phyloP scores from a whole-genome alignment of 129 eudicot genomes.

The Flaveria trinervia region DNA sequence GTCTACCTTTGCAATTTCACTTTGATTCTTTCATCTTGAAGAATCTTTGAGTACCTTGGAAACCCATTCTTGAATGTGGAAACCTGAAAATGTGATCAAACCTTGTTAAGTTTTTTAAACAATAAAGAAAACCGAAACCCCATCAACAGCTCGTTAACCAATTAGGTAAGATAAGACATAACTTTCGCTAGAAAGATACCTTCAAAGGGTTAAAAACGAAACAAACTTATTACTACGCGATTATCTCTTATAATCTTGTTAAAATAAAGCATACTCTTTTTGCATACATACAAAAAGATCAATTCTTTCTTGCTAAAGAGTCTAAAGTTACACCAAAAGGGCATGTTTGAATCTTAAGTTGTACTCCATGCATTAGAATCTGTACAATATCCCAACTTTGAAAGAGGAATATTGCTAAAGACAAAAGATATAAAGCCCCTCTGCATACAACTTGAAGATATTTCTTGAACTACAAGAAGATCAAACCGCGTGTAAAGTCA shows the following conservation, averaged over 20 bases:
- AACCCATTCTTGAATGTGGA: conserved; percentile 80
- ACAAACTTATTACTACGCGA: too few relatives aligned
- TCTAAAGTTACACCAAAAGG: conserved; percentile 16
- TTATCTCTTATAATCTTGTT: neutral
- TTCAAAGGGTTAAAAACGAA: too few relatives aligned
- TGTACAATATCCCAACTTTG: conserved; percentile 1
- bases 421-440: too few relatives aligned
- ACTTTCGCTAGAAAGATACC: too few relatives aligned
- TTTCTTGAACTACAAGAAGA: conserved; percentile 32
- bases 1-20: conserved; percentile 30
- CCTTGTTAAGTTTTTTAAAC: neutral
- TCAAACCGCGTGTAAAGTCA: conserved; percentile 32
- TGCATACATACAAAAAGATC: conserved; percentile 21
- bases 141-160: too few relatives aligned
- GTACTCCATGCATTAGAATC: conserved; percentile 15
- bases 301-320: conserved; percentile 26
- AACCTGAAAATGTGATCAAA: conserved; percentile 45
- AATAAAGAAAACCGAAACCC: too few relatives aligned
- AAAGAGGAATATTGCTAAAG: too few relatives aligned
- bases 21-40: conserved; percentile 69
- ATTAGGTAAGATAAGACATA: too few relatives aligned
- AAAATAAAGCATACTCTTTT: conserved; percentile 24
- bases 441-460: neutral
- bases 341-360: neutral
- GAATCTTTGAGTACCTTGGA: conserved; percentile 68